These are phyloP conservation scores for Leccinum subgranulosum DNA, from an alignment of 768 basidiomycete genomes.

Conservation along the genomic window DNA sequence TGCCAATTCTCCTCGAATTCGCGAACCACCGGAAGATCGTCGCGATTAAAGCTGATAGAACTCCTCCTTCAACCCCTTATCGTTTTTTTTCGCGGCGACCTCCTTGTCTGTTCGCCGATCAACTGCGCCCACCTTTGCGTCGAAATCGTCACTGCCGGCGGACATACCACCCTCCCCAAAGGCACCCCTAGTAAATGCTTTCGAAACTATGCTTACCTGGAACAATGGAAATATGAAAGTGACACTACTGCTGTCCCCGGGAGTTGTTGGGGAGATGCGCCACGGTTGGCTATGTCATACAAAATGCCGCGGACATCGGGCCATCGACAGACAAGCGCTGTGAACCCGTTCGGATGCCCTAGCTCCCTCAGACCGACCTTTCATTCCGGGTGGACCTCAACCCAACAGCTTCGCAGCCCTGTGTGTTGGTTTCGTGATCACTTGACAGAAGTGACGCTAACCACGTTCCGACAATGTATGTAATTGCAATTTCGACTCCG, in stretches of 20 bases:
- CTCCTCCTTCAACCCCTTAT: conserved; percentile 8
- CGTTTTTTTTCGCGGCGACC: conserved; percentile 1
- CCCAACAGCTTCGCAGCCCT: conserved; percentile 13
- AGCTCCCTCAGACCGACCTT: conserved; percentile 12
- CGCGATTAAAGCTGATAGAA: conserved; percentile 25
- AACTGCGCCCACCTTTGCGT: conserved; percentile 4
- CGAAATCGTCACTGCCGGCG: background rate
- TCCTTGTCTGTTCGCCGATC: conserved; percentile 22
- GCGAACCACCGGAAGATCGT: conserved; percentile 20
- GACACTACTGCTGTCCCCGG: conserved; percentile 7
- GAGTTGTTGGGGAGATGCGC: conserved; percentile 8
- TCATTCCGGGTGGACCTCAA: conserved; percentile 19
- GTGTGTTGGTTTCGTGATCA: conserved; percentile 6
- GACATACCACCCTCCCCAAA: background rate
- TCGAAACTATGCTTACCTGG: background rate
- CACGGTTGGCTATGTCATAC: conserved; percentile 1
- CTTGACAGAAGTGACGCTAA: conserved; percentile 1
- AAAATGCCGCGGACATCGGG: conserved; percentile 28
- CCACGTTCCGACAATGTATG: conserved; percentile 1
- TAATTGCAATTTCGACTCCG: conserved; percentile 3
- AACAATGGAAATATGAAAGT: background rate
- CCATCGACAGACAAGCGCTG: conserved; percentile 7
- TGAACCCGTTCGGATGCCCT: conserved; percentile 11
- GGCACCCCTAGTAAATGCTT: background rate
- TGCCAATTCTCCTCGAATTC: conserved; percentile 12